phyloP scores from a whole-genome alignment of 164 flowering plant genomes.

The Macadamia tetraphylla region DNA sequence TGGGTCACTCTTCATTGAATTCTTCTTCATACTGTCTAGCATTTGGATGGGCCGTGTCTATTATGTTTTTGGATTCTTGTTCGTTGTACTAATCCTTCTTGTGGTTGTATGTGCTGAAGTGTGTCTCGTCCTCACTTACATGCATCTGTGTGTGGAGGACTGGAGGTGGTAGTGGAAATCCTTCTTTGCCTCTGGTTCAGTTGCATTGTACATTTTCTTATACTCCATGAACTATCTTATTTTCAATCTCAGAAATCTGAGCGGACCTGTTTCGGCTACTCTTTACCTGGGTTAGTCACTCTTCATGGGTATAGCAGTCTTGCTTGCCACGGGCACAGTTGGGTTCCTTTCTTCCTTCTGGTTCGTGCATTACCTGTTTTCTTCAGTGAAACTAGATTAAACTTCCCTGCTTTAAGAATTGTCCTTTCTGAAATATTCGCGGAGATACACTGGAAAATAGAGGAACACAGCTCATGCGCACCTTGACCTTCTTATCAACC shows the following conservation, averaged over 20 bases:
- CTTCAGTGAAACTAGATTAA: conserved; percentile 52
- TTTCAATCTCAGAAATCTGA: conserved; percentile 67
- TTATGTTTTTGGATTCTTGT: too few relatives aligned
- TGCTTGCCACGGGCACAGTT: conserved; percentile 22
- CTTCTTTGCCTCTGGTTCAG: conserved; percentile 23
- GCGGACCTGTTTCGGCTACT: conserved; percentile 83
- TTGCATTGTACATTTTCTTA: conserved; percentile 75
- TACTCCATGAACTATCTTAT: conserved; percentile 79
- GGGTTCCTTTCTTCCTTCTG: too few relatives aligned
- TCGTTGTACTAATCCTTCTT: conserved; percentile 3
- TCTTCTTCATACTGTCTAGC: conserved; percentile 89
- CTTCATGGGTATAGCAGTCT: conserved; percentile 74
- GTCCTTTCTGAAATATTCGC: conserved; percentile 1
- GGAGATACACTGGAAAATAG: not conserved
- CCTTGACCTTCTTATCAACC: not conserved
- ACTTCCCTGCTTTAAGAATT: not conserved
- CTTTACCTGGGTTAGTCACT: conserved; percentile 79
- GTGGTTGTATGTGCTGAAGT: conserved; percentile 90
- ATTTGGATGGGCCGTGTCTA: conserved; percentile 54
- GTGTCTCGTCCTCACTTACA: conserved; percentile 73
- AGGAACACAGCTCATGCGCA: not conserved
- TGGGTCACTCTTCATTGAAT: conserved; percentile 85
- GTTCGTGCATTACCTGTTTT: too few relatives aligned
- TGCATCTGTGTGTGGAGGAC: conserved; percentile 90
- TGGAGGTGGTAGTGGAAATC: conserved; percentile 94